Percentiles rank a stretch among this genome's conserved stretches.
Conservation (phyloP, 2,329 filamentous ascomycete species). For the Cryphonectria parasitica region DNA sequence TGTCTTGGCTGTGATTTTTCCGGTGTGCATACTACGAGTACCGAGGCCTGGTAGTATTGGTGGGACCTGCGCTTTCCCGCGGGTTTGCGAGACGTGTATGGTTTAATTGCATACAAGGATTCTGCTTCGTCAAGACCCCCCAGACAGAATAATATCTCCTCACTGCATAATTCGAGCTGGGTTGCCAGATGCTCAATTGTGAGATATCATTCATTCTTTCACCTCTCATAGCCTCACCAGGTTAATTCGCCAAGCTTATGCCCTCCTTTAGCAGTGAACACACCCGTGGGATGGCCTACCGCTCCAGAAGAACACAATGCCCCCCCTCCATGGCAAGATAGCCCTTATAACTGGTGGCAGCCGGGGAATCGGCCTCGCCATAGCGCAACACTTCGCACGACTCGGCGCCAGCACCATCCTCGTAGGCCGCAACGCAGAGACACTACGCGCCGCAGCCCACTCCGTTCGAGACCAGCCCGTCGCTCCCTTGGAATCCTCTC, state of each 20-base stretch:
- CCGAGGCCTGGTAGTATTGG: background rate
- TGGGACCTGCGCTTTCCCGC: background rate
- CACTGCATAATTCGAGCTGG: background rate
- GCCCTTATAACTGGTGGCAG: constrained; percentile 72
- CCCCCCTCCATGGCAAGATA: constrained; percentile 50
- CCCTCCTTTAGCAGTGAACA: background rate
- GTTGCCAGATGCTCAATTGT: background rate
- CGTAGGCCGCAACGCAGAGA: constrained; percentile 58
- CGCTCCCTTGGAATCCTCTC: background rate
- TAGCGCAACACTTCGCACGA: constrained; percentile 67
- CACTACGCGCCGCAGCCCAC: constrained; percentile 46
- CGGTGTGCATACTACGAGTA: background rate
- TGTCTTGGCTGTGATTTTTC: background rate
- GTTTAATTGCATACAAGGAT: background rate
- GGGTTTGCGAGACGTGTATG: background rate
- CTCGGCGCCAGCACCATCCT: constrained; percentile 65
- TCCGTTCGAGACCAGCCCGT: constrained; percentile 35
- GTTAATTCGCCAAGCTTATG: background rate
- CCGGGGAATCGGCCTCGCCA: constrained; percentile 70
- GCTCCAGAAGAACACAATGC: constrained; percentile 36
- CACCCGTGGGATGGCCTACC: background rate
- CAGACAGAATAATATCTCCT: too few species aligned
- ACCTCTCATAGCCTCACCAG: background rate
- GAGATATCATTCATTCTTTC: background rate
- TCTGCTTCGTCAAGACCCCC: background rate